A percentile compares a stretch with the other conserved stretches of the same genome.
Evolutionary conservation across 2,329 filamentous ascomycete genomes (phyloP).

Genomic region (Teratosphaeria nubilosa): DNA sequence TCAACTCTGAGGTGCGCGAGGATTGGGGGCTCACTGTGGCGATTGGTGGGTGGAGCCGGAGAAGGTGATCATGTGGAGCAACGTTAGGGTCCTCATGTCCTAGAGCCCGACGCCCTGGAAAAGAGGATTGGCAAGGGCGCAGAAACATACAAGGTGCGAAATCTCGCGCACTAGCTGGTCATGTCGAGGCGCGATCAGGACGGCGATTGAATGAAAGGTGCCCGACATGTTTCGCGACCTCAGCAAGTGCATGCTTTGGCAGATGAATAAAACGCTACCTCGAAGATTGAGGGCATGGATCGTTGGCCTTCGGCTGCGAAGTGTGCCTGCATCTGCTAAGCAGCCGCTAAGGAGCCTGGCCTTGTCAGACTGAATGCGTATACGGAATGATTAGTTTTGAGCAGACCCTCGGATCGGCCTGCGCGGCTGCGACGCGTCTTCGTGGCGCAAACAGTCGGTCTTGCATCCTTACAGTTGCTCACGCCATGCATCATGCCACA

Average conservation of each 20-base stretch:
- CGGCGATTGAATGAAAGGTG: neutral
- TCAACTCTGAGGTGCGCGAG: no score
- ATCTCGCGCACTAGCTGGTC: neutral
- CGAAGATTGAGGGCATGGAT: neutral
- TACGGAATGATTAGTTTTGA: no score
- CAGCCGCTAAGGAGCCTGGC: no score
- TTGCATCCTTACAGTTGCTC: neutral
- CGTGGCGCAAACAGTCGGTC: neutral
- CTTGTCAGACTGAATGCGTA: no score
- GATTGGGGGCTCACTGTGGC: no score
- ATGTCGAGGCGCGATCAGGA: neutral
- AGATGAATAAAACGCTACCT: neutral
- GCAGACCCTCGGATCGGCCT: no score
- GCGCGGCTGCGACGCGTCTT: neutral
- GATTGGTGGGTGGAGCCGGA: neutral
- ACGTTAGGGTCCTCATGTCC: neutral
- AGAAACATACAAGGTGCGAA: neutral
- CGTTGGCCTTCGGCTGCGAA: neutral
- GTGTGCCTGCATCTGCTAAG: neutral
- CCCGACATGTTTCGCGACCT: no score
- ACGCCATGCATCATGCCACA: neutral
- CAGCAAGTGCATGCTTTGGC: neutral
- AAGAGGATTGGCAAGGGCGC: neutral
- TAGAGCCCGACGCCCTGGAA: neutral
- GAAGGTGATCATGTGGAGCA: neutral